Evolutionary conservation across 345 rosid genomes (phyloP), one percentile per base, ranked within the genome.

Genomic region (Aegle marmelos): DNA sequence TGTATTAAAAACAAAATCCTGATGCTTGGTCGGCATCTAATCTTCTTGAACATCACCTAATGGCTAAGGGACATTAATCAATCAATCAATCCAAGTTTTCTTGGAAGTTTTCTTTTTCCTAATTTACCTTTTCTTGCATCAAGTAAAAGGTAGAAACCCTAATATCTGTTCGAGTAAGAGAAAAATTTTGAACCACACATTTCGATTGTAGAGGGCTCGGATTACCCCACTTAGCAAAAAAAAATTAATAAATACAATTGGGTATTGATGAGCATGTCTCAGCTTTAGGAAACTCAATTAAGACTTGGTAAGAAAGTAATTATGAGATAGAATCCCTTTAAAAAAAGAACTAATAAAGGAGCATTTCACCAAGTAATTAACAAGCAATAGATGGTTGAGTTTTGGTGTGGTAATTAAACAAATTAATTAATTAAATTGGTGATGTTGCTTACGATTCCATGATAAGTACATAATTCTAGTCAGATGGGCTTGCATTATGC

Each of bases 11-110:
- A 75, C 80, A 83, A 85, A 82, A 58, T 28, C 30, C 61, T 88
- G 81, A 88, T 86, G 86, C 70, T 66, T 85, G 89, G 91, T 77
- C 88, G 89, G 89, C 77, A 64, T 83, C 88, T 83, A 85, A 86
- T 80, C 74, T 63, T 72, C 56, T 24, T 67, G 5, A 60, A 50
- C 13, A 45, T 68, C 72, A 80, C 79, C 76, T 75, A 72, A 77
- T 37, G 48, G 31, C 76, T 17, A 65, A 64, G 19, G 11, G 39
- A 0, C 50, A 13, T 45, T 45, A 45, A 11, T 45, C 50, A 64
- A 14, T 16, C 2, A 1, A 61, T 4, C 34, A 36, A 28, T 54
- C 67, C 11, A 30, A 6, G 13, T 45, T 45, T 13, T 11, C 50
- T 45, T 13, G 50, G 50, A 3, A 11, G 50, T 45, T 45, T 45